Conservation (phyloP, 306 rosid genomes). For the Quercus gilva region DNA sequence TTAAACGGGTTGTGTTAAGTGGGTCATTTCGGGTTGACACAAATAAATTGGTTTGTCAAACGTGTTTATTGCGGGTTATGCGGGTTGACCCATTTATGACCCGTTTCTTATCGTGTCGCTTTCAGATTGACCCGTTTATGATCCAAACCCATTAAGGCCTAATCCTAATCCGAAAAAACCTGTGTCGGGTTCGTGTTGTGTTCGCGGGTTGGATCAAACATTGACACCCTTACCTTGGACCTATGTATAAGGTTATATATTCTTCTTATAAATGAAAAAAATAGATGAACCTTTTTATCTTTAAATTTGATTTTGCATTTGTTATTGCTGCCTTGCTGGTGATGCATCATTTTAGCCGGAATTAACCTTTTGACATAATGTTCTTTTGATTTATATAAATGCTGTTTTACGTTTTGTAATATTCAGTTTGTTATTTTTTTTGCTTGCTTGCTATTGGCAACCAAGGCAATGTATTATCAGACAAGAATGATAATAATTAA, state of each 20-base stretch:
- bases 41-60: too few species aligned
- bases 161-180: too few species aligned
- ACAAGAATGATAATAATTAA: not conserved
- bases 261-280: not conserved
- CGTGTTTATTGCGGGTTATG: too few species aligned
- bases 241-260: not conserved
- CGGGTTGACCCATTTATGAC: too few species aligned
- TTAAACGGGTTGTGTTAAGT: too few species aligned
- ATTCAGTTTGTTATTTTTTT: not conserved
- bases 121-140: too few species aligned
- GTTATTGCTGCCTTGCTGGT: not conserved
- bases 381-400: not conserved
- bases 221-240: not conserved
- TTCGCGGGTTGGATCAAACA: too few species aligned
- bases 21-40: too few species aligned
- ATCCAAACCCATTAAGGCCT: too few species aligned
- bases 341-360: not conserved
- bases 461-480: not conserved
- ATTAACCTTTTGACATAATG: not conserved
- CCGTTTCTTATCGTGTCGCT: too few species aligned
- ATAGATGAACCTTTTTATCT: not conserved
- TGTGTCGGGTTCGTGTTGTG: too few species aligned
- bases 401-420: not conserved
- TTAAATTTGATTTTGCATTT: slow-evolving; percentile 3
- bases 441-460: not conserved